Base-by-base conservation (phyloP, 441 rosid species). In the Pelargonium australe region DNA sequence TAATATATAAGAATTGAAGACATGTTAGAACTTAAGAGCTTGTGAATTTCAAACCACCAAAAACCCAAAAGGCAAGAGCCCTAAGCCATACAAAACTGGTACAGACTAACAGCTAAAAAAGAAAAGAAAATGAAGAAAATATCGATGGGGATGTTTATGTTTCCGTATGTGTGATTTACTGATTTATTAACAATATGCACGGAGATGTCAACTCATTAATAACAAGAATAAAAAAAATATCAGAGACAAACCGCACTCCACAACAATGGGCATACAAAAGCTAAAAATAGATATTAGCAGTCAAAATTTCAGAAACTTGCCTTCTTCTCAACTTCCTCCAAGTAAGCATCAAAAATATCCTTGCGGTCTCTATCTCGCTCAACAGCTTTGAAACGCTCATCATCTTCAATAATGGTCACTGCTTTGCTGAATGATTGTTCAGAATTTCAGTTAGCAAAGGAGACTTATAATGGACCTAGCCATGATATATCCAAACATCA, bases 311-410 rank as follows among this genome's bases (percentile, higher is more conserved):
- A 61, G 31, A 60, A 60, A 14, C 14, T 64, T 74, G 86, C 95
- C 86, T 85, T 85, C 63, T 85, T 78, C 65, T 69, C 82, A 65
- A 86, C 81, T 68, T 88, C 95, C 67, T 75, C 76, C 43, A 85
- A 31, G 76, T 81, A 81, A 75, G 83, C 83, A 72, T 86, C 91
- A 78, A 85, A 88, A 57, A 86, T 71, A 74, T 85, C 87, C 81
- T 78, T 86, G 67, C 95, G 86, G 53, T 88, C 95, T 74, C 82
- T 86, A 67, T 86, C 95, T 69, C 89, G 81, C 61, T 86, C 91
- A 76, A 88, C 72, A 72, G 85, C 88, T 85, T 84, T 82, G 68
- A 83, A 88, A 66, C 88, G 85, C 55, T 86, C 87, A 67, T 86
- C 88, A 74, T 81, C 82, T 80, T 86, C 88, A 74, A 88, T 80